phyloP scores from a whole-genome alignment of 208 protist genomes.

The Trypanosoma boissoni region DNA sequence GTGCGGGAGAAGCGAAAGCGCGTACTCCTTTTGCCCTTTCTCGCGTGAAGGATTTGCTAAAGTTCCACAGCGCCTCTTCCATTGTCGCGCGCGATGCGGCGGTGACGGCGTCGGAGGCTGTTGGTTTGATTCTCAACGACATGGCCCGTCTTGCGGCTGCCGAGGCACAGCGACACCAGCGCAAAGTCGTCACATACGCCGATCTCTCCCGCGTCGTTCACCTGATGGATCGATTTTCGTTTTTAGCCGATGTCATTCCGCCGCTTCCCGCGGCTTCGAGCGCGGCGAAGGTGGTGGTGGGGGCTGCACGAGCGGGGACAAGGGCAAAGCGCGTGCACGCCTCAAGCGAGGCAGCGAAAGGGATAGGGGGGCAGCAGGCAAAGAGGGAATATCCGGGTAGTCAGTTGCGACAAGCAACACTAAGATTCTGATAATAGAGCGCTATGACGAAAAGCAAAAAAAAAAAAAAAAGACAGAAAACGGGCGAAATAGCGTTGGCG shows the following conservation, averaged over 20 bases:
- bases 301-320: neutral
- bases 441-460: conserved; percentile 5
- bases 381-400: neutral
- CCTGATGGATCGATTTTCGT: conserved; percentile 72
- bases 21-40: conserved; percentile 34
- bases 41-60: conserved; percentile 68
- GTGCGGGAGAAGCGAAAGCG: conserved; percentile 5
- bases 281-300: neutral
- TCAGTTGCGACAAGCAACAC: conserved; percentile 3
- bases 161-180: conserved; percentile 42
- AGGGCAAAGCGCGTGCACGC: neutral
- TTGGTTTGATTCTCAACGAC: conserved; percentile 60
- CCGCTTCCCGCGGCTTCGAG: conserved; percentile 8
- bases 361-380: neutral
- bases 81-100: conserved; percentile 56
- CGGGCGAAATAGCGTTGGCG: neutral
- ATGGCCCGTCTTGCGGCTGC: conserved; percentile 43
- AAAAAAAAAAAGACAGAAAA: neutral
- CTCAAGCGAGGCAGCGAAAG: neutral
- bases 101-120: conserved; percentile 36
- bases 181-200: conserved; percentile 65
- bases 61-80: conserved; percentile 47
- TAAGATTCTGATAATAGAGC: conserved; percentile 1
- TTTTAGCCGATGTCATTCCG: conserved; percentile 54
- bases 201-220: conserved; percentile 59